Percentiles rank a stretch among this genome's conserved stretches.
Evolutionary conservation across 805 yeast species (phyloP).

Genomic region (Yamadazyma sp.): DNA sequence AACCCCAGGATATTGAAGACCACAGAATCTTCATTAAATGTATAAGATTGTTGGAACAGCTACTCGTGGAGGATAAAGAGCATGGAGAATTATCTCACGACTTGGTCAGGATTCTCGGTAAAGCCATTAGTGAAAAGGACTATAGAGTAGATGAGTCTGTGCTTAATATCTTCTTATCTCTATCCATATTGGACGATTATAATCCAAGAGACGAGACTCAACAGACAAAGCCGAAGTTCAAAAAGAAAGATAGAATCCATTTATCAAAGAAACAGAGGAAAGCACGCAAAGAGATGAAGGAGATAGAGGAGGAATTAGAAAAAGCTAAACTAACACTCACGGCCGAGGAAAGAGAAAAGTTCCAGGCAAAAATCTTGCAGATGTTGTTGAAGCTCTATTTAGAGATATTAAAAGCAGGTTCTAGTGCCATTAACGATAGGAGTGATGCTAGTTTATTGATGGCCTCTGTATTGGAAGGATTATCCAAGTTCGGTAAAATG

Average conservation of each 20-base stretch:
- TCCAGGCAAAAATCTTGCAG: constrained; percentile 82
- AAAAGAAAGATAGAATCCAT: constrained; percentile 88
- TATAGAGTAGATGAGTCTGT: constrained; percentile 84
- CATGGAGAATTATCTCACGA: constrained; percentile 81
- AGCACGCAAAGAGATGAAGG: constrained; percentile 79
- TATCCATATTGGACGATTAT: constrained; percentile 66
- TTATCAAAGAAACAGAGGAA: constrained; percentile 88
- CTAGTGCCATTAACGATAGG: constrained; percentile 32
- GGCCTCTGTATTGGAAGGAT: constrained; percentile 88
- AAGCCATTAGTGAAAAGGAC: constrained; percentile 69
- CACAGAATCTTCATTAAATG: constrained; percentile 55
- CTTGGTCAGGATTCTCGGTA: constrained; percentile 62
- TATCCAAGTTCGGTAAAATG: constrained; percentile 87
- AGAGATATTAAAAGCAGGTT: constrained; percentile 61
- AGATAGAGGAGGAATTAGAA: constrained; percentile 85
- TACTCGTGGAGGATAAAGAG: constrained; percentile 73
- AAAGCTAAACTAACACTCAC: constrained; percentile 86
- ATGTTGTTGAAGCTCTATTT: constrained; percentile 70
- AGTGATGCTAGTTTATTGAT: constrained; percentile 55
- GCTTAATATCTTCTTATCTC: constrained; percentile 66
- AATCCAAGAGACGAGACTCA: constrained; percentile 59
- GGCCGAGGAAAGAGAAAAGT: constrained; percentile 79
- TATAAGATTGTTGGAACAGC: constrained; percentile 61
- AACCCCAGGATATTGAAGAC: constrained; percentile 50
- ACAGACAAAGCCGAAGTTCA: constrained; percentile 49